A percentile compares a stretch with the other conserved stretches of the same genome.
Conservation (phyloP, 1,284 basidiomycete genomes). For the Cryptococcus amylolentus region DNA sequence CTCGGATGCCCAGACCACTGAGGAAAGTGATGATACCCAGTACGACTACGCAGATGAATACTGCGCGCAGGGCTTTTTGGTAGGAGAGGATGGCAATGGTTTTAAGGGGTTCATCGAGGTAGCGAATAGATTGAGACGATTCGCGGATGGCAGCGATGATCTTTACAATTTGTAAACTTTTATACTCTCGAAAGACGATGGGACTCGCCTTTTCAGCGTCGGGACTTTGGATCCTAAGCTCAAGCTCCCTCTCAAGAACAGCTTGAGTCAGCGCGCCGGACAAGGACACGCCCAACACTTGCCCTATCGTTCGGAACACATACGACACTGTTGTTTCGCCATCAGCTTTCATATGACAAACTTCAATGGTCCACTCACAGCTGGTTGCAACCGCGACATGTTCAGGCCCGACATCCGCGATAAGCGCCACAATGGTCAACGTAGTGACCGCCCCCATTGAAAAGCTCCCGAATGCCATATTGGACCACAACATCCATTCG, state of each 20-base stretch:
- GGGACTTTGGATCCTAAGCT: slow-evolving; percentile 68
- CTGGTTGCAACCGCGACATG: slow-evolving; percentile 80
- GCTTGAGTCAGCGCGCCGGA: slow-evolving; percentile 76
- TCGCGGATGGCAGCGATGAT: slow-evolving; percentile 62
- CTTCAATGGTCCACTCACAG: slow-evolving; percentile 56
- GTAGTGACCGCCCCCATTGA: slow-evolving; percentile 36
- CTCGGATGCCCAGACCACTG: slow-evolving; percentile 33
- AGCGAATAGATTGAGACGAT: slow-evolving; percentile 72
- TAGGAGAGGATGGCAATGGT: slow-evolving; percentile 77
- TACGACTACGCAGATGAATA: slow-evolving; percentile 73
- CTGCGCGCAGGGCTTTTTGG: slow-evolving; percentile 71
- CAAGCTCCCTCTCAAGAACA: slow-evolving; percentile 65
- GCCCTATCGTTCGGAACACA: slow-evolving; percentile 82
- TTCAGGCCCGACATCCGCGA: slow-evolving; percentile 71
- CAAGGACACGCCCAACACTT: slow-evolving; percentile 82
- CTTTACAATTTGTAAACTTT: slow-evolving; percentile 20
- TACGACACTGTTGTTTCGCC: slow-evolving; percentile 65
- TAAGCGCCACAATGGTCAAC: slow-evolving; percentile 60
- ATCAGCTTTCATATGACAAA: neutral
- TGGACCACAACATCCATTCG: slow-evolving; percentile 58
- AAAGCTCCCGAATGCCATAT: slow-evolving; percentile 16
- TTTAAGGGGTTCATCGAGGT: slow-evolving; percentile 60
- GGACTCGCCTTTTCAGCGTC: slow-evolving; percentile 63
- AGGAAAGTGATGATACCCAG: slow-evolving; percentile 30
- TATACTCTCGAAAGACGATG: neutral